Evolutionary conservation across 192 early-diverging fungal species (phyloP).

Genomic region (Umbelopsis sp.): DNA sequence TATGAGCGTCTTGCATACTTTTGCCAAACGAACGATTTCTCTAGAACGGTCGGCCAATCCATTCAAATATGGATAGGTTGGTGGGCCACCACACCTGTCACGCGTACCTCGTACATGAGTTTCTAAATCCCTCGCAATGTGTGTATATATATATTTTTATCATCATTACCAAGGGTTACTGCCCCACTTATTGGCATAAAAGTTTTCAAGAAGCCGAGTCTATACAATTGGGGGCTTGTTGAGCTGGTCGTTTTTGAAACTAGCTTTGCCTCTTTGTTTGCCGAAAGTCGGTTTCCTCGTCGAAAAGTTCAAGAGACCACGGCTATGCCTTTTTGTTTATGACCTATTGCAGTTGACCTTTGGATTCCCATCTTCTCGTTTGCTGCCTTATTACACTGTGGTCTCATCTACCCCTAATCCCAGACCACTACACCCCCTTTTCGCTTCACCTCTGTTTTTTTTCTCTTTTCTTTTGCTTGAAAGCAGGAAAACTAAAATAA

Average conservation of each 20-base stretch:
- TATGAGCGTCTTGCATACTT: not conserved
- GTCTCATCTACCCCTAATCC: not conserved
- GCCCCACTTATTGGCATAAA: not conserved
- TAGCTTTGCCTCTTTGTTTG: constrained; percentile 13
- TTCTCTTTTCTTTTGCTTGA: not conserved
- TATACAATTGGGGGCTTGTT: not conserved
- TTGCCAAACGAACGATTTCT: constrained; percentile 15
- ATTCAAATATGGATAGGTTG: constrained; percentile 7
- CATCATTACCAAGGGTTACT: not conserved
- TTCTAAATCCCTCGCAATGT: not conserved
- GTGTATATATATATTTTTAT: not conserved
- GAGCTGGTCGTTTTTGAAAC: constrained; percentile 1
- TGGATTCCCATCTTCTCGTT: not conserved
- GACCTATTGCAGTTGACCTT: not conserved
- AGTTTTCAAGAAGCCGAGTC: constrained; percentile 5
- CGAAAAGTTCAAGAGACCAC: not conserved
- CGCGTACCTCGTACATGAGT: not conserved
- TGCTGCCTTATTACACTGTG: not conserved
- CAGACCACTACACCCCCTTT: constrained; percentile 4
- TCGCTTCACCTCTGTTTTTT: not conserved
- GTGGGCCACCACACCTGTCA: not conserved
- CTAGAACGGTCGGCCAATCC: constrained; percentile 2
- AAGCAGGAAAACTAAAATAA: not conserved
- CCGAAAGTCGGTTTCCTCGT: not conserved
- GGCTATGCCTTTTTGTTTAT: constrained; percentile 8